Evolutionary conservation across 345 rosid species (phyloP).

Genomic region (Eucalyptus polyanthemos): DNA sequence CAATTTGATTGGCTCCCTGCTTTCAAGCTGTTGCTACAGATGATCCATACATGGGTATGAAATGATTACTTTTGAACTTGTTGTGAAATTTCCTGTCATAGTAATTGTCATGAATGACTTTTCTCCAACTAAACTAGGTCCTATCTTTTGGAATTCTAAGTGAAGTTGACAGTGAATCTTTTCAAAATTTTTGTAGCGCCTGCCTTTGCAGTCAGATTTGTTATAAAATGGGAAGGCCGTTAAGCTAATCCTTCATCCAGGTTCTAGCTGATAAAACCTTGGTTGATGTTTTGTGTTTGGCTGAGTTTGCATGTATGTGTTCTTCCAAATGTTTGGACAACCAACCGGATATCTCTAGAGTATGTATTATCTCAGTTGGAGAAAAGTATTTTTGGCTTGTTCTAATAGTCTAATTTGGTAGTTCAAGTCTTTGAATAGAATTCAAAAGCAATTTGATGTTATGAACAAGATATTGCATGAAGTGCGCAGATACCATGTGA

Average conservation of each 20-base stretch:
- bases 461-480: background rate
- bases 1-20: background rate
- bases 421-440: background rate
- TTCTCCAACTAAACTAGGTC: background rate
- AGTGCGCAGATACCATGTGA: background rate
- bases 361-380: background rate
- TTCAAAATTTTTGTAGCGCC: background rate
- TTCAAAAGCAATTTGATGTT: background rate
- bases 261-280: background rate
- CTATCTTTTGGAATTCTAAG: background rate
- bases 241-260: background rate
- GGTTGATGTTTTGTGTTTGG: background rate
- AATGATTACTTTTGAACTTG: background rate
- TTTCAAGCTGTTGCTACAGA: background rate
- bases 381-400: background rate
- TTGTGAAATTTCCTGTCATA: background rate
- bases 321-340: background rate
- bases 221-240: background rate
- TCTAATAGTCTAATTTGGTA: background rate
- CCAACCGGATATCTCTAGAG: background rate
- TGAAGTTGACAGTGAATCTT: background rate
- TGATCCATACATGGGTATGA: background rate
- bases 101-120: background rate
- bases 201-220: background rate
- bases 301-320: background rate